Evolutionary conservation across 768 basidiomycete species (phyloP).

Genomic region (Trametes sanguinea): DNA sequence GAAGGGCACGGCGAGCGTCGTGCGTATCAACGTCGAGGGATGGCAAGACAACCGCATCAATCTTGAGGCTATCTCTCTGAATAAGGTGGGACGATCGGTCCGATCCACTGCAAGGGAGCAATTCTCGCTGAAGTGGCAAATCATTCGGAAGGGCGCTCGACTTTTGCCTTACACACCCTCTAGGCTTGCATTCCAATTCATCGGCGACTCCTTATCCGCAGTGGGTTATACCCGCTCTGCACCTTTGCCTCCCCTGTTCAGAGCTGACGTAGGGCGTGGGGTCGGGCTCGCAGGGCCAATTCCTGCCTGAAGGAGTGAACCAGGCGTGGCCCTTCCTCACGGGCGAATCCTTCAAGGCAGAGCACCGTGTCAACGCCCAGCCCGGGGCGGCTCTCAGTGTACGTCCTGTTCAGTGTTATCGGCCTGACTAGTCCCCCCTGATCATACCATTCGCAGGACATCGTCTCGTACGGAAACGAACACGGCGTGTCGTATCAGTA

Average conservation of each 20-base stretch:
- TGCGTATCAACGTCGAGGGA: constrained; percentile 54
- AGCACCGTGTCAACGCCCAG: constrained; percentile 53
- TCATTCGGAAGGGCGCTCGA: constrained; percentile 42
- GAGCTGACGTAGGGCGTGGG: constrained; percentile 6
- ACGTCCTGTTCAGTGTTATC: constrained; percentile 3
- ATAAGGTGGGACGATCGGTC: constrained; percentile 35
- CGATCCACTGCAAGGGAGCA: neutral
- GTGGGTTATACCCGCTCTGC: constrained; percentile 30
- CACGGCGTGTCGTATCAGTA: constrained; percentile 54
- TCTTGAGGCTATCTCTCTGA: constrained; percentile 48
- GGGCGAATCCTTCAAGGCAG: constrained; percentile 52
- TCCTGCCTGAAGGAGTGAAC: constrained; percentile 51
- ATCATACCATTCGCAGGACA: constrained; percentile 39
- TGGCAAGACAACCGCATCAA: constrained; percentile 63
- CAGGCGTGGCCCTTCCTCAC: constrained; percentile 60
- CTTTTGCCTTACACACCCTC: constrained; percentile 49
- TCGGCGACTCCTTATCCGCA: constrained; percentile 59
- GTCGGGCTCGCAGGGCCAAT: constrained; percentile 50
- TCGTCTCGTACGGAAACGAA: constrained; percentile 53
- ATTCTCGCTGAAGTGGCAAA: neutral
- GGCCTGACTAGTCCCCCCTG: neutral
- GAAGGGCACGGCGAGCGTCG: constrained; percentile 30
- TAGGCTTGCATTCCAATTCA: constrained; percentile 52
- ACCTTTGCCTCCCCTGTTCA: neutral
- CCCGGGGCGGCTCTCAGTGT: constrained; percentile 55